These are phyloP conservation scores for Linaria vulgaris DNA, from an alignment of 257 asterid species.

Conservation along the genomic window DNA sequence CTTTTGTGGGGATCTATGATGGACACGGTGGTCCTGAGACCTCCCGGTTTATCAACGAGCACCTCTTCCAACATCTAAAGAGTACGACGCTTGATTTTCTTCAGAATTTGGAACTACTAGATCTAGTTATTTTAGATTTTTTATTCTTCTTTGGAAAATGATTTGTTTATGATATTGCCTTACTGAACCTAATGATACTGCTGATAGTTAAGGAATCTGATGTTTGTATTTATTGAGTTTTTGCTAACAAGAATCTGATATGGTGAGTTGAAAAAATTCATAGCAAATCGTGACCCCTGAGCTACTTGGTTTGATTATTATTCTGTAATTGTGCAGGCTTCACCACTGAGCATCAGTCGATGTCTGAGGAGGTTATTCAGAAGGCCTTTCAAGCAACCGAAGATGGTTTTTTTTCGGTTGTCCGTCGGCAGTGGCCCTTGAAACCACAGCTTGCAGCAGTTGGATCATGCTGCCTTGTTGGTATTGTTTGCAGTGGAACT, in stretches of 20 bases:
- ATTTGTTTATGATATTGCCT: not conserved
- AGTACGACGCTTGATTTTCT: conserved; percentile 38
- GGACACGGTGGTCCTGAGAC: conserved; percentile 87
- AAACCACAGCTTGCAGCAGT: conserved; percentile 69
- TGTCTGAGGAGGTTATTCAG: conserved; percentile 59
- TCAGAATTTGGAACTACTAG: conserved; percentile 6
- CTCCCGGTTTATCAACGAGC: conserved; percentile 57
- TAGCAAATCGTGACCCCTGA: not conserved
- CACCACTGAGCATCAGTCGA: conserved; percentile 55
- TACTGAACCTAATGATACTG: too few species aligned
- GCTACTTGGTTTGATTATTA: not conserved
- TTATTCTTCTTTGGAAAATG: not conserved
- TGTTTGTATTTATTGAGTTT: not conserved
- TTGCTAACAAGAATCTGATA: not conserved
- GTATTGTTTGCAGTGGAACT: conserved; percentile 55
- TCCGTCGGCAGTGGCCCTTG: conserved; percentile 52
- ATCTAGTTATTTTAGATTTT: not conserved
- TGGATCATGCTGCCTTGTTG: conserved; percentile 77
- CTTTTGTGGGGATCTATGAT: conserved; percentile 69
- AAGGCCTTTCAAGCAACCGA: conserved; percentile 70
- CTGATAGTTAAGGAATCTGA: too few species aligned
- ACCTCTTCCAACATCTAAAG: conserved; percentile 64
- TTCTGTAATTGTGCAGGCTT: conserved; percentile 40
- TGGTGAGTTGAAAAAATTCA: not conserved
- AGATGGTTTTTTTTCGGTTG: conserved; percentile 62